Conservation (phyloP, 345 rosid species). For the Linum usitatissimum region DNA sequence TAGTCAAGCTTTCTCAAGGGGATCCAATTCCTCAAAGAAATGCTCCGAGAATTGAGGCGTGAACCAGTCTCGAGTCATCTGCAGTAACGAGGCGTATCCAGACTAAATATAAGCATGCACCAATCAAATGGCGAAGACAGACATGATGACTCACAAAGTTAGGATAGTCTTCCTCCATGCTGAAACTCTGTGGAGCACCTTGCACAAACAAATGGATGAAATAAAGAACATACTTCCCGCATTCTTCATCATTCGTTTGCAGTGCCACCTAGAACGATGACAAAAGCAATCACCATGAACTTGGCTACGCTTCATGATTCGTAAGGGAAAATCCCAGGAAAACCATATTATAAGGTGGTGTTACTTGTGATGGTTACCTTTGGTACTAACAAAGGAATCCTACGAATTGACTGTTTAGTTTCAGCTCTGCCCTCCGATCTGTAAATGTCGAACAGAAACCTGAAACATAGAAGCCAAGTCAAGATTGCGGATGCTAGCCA, state of each 20-base stretch:
- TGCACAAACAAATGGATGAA: slow-evolving; percentile 47
- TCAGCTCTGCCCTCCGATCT: slow-evolving; percentile 43
- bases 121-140: not conserved
- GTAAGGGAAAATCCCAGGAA: not conserved
- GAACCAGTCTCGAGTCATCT: slow-evolving; percentile 66
- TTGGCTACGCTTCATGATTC: not conserved
- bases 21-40: slow-evolving; percentile 27
- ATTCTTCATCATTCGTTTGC: slow-evolving; percentile 51
- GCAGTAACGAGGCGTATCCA: slow-evolving; percentile 6
- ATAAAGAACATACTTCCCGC: slow-evolving; percentile 65
- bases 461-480: slow-evolving; percentile 15
- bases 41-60: slow-evolving; percentile 26
- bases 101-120: not conserved
- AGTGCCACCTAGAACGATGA: slow-evolving; percentile 48
- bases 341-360: not conserved
- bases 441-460: slow-evolving; percentile 55
- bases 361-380: slow-evolving; percentile 25
- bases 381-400: slow-evolving; percentile 48
- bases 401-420: slow-evolving; percentile 21
- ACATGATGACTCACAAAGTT: slow-evolving; percentile 39
- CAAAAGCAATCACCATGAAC: not conserved
- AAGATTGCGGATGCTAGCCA: not conserved
- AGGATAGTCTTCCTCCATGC: slow-evolving; percentile 21
- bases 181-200: slow-evolving; percentile 40
- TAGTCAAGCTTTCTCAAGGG: not conserved